Percentiles rank a stretch among this genome's conserved stretches.
Evolutionary conservation across 2,329 filamentous ascomycete genomes (phyloP).

Genomic region (Cladosporium cucumerinum): DNA sequence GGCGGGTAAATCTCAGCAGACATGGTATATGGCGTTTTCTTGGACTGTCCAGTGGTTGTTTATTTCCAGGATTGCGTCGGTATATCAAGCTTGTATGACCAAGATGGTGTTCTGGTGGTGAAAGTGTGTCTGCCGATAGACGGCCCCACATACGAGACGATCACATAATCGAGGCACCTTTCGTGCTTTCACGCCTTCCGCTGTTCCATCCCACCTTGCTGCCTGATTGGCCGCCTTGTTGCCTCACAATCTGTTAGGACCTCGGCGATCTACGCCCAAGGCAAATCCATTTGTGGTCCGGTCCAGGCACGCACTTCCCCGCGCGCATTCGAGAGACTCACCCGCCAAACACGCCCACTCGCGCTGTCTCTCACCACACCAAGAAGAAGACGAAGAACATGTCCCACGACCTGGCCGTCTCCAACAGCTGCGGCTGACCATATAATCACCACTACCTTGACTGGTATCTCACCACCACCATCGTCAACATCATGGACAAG

Average conservation of each 20-base stretch:
- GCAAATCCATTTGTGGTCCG: background rate
- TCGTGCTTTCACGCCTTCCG: background rate
- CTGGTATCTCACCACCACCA: background rate
- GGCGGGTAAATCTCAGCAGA: slow-evolving; percentile 44
- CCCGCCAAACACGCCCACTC: background rate
- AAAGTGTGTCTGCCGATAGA: slow-evolving; percentile 14
- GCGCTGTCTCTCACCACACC: background rate
- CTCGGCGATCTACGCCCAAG: slow-evolving; percentile 13
- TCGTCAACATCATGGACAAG: slow-evolving; percentile 25
- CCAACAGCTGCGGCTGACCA: slow-evolving; percentile 20
- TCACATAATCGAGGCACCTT: slow-evolving; percentile 10
- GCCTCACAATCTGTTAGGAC: background rate
- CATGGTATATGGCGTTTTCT: slow-evolving; percentile 31
- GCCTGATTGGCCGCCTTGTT: background rate
- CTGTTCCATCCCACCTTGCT: slow-evolving; percentile 4
- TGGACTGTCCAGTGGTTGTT: background rate
- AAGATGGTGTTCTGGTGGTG: background rate
- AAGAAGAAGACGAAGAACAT: slow-evolving; percentile 1
- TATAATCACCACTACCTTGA: background rate
- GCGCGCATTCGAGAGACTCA: slow-evolving; percentile 23
- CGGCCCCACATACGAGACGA: slow-evolving; percentile 5
- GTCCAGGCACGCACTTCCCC: background rate
- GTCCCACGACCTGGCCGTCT: background rate
- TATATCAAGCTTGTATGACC: background rate
- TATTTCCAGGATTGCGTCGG: background rate